Conservation (phyloP, 2,329 filamentous ascomycete species). For the Phaeophleospora eucalypticola region DNA sequence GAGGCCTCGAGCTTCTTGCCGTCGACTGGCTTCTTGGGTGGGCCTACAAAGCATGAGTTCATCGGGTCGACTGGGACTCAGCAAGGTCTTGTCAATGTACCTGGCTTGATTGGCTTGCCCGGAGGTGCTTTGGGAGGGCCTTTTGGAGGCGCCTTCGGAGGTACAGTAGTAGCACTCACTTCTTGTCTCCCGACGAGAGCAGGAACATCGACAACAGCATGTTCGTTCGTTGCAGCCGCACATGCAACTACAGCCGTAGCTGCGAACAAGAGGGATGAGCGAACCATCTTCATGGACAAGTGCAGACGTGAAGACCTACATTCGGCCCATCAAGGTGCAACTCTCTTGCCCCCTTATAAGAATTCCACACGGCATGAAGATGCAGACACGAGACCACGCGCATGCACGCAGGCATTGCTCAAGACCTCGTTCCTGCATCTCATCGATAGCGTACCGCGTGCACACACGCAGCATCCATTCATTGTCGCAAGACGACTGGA, state of each 20-base stretch:
- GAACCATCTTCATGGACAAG: background rate
- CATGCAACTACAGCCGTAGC: background rate
- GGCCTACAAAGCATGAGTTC: no score
- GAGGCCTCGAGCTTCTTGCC: slow-evolving; percentile 18
- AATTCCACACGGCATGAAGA: no score
- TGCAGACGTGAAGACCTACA: background rate
- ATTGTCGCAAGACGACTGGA: no score
- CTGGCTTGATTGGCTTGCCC: background rate
- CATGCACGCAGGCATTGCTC: no score
- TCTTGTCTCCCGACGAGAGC: slow-evolving; percentile 1
- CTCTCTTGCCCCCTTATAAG: no score
- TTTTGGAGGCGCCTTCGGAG: no score
- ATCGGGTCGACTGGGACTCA: background rate
- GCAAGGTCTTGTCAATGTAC: background rate
- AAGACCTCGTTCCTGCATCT: no score
- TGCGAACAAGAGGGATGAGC: background rate
- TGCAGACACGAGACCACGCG: no score
- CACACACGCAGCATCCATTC: no score
- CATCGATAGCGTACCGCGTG: no score
- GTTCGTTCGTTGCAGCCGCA: background rate
- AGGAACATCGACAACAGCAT: background rate
- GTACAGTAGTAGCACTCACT: background rate
- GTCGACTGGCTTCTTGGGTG: slow-evolving; percentile 11
- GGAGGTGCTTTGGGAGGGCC: no score
- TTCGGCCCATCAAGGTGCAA: slow-evolving; percentile 4